Base-by-base conservation (phyloP, 805 yeast genomes). In the Wickerhamiella bombiphila region DNA sequence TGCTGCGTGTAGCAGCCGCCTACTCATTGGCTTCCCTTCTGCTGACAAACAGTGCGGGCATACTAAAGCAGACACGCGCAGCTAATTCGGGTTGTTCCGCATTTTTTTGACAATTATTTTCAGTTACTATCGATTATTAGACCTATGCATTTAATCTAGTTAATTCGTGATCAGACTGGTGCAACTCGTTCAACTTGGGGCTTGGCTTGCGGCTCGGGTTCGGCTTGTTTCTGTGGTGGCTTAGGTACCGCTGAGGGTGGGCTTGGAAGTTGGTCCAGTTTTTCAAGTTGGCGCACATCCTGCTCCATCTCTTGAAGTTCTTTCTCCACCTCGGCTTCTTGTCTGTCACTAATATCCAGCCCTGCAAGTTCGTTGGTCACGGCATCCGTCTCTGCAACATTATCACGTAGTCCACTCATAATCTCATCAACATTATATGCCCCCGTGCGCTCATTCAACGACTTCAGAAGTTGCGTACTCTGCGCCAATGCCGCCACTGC, bases 381-480 rank as follows among this genome's bases (percentile, higher is more conserved):
- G 38, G 57, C 60, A 35, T 64, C 65, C 3, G 62, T 50, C 14
- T 57, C 58, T 7, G 49, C 54, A 22, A 51, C 51, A 33, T 63
- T 60, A 7, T 62, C 65, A 13, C 57, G 53, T 9, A 69, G 46
- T 31, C 58, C 61, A 36, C 63, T 66, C 46, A 68, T 50, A 4
- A 65, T 43, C 3, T 59, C 56, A 17, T 61, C 64, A 1, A 69
- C 65, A 25, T 55, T 52, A 7, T 68, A 71, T 11, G 60, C 54
- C 2, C 67, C 68, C 15, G 17, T 19, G 24, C 61, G 44, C 35
- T 59, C 60, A 40, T 68, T 68, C 33, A 70, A 54, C 19, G 50
- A 42, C 34, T 52, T 51, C 24, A 69, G 53, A 15, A 64, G 50
- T 6, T 48, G 47, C 3, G 59, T 52, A 17, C 69, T 61, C 14